Evolutionary conservation across 805 yeast genomes (phyloP), one percentile per base, ranked within the genome.

Genomic region (Candida boidinii): DNA sequence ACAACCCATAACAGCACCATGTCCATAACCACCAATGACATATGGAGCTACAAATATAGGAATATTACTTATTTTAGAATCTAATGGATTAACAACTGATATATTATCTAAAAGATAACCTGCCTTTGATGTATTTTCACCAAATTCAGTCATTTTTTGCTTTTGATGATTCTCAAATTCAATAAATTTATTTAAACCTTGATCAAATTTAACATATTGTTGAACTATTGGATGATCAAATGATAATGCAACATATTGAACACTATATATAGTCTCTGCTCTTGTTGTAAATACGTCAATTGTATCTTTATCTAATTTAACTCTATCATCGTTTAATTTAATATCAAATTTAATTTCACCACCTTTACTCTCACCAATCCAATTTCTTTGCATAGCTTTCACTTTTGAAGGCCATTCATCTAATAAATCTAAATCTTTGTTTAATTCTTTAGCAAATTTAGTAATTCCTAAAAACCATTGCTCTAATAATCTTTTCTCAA

Each of bases 391-490:
- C 97, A 90, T 88, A 5, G 76, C 61, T 51, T 79, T 83, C 13
- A 92, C 97, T 46, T 82, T 79, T 3, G 69, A 67, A 1, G 98
- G 98, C 98, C 98, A 92, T 5, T 76, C 60, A 2, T 67, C 57
- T 29, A 92, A 66, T 2, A 54, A 33, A 0, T 65, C 62, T 37
- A 92, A 55, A 54, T 92, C 97, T 9, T 62, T 53, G 36, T 73
- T 69, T 34, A 92, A 62, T 3, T 66, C 77, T 2, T 68, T 60
- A 1, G 95, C 95, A 56, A 73, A 87, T 38, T 79, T 67, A 1
- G 98, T 87, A 36, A 92, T 90, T 9, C 85, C 85, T 42, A 92
- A 65, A 46, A 90, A 92, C 98, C 98, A 92, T 54, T 92, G 98
- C 40, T 78, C 83, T 29, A 92, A 62, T 33, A 73, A 58, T 39